phyloP scores from a whole-genome alignment of 495 filamentous ascomycete species.

The Apodospora peruviana region DNA sequence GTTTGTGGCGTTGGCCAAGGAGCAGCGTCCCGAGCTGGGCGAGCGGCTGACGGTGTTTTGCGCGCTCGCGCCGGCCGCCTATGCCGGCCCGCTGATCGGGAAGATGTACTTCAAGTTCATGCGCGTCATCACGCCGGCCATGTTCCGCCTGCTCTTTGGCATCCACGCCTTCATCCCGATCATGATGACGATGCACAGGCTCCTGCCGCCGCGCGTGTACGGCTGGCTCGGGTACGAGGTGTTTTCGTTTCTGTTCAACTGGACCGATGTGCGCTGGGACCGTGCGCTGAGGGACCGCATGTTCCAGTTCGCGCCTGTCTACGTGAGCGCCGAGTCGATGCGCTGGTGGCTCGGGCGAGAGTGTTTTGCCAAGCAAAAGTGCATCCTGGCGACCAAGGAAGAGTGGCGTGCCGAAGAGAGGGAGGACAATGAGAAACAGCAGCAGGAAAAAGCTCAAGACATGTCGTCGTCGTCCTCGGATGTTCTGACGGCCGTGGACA shows the following conservation, averaged over 20 bases:
- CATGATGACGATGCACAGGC: constrained; percentile 79
- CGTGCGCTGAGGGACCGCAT: constrained; percentile 70
- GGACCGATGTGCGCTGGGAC: constrained; percentile 86
- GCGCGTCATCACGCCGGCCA: constrained; percentile 64
- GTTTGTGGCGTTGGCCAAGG: constrained; percentile 83
- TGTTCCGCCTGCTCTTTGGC: constrained; percentile 82
- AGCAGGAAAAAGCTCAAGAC: constrained; percentile 8
- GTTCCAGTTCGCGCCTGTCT: constrained; percentile 90
- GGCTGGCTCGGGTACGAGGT: constrained; percentile 86
- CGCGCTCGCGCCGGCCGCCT: constrained; percentile 85
- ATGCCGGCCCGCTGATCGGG: constrained; percentile 80
- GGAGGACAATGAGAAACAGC: neutral
- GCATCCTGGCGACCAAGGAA: constrained; percentile 76
- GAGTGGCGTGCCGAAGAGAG: constrained; percentile 58
- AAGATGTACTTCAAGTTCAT: constrained; percentile 93
- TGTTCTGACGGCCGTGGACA: too few species aligned
- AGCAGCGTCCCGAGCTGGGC: constrained; percentile 85
- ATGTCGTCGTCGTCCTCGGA: too few species aligned
- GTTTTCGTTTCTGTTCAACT: constrained; percentile 86
- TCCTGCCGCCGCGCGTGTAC: constrained; percentile 62
- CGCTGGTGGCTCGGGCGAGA: constrained; percentile 93
- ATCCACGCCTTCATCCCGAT: constrained; percentile 93
- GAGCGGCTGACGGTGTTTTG: constrained; percentile 86
- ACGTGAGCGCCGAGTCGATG: constrained; percentile 86
- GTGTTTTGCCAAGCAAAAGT: constrained; percentile 87